Percentiles rank a stretch among this genome's conserved stretches.
Conservation (phyloP, 2,329 filamentous ascomycete species). For the Rutstroemia sp. region DNA sequence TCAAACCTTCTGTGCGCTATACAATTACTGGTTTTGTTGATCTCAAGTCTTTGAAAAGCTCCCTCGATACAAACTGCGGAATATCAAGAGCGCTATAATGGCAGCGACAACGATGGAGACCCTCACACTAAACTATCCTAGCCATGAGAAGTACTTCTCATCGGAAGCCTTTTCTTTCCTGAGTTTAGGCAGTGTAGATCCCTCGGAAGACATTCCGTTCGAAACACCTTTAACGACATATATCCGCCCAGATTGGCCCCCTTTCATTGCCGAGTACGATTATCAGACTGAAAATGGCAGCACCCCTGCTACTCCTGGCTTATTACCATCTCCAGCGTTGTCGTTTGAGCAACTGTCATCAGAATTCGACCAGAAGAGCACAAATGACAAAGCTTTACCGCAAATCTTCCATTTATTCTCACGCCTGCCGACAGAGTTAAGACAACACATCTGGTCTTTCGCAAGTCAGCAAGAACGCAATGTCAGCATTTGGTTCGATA, state of each 20-base stretch:
- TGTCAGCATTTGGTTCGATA: neutral
- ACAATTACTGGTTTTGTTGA: too few species aligned
- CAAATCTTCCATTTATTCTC: conserved; percentile 1
- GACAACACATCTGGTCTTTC: conserved; percentile 1
- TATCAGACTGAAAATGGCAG: conserved; percentile 1
- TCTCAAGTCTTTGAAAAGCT: too few species aligned
- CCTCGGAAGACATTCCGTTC: neutral
- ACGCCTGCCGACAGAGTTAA: neutral
- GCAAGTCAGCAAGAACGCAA: conserved; percentile 1
- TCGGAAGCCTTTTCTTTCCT: neutral
- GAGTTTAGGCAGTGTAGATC: neutral
- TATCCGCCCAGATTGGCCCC: neutral
- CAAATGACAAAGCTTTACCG: neutral
- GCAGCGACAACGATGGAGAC: neutral
- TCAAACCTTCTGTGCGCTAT: too few species aligned
- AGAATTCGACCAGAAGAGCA: neutral
- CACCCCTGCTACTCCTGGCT: neutral
- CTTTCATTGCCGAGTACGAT: conserved; percentile 4
- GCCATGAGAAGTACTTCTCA: neutral
- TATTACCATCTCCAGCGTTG: conserved; percentile 1
- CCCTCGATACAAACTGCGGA: too few species aligned
- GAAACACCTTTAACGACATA: neutral
- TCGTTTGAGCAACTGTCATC: neutral
- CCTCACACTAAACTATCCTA: neutral
- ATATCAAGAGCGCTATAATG: too few species aligned